Evolutionary conservation across 2,329 filamentous ascomycete genomes (phyloP).

Genomic region (Aspergillus brunneoviolaceus): DNA sequence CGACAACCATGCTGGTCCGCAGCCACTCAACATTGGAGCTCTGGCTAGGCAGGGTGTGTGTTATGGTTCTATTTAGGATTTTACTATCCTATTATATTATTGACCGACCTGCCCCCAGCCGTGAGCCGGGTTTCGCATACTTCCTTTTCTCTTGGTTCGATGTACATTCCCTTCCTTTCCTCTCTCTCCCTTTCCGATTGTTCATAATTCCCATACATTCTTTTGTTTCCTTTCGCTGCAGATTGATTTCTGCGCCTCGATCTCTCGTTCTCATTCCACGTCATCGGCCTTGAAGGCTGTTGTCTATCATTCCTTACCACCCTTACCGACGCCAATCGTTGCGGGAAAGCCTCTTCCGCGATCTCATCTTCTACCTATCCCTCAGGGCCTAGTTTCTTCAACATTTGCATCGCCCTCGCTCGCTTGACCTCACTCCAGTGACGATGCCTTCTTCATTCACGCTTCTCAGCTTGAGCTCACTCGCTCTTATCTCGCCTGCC

Average conservation of each 20-base stretch:
- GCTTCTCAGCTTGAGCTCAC: conserved; percentile 32
- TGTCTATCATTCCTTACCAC: conserved; percentile 15
- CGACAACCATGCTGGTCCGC: conserved; percentile 2
- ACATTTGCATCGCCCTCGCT: neutral
- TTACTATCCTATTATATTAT: conserved; percentile 9
- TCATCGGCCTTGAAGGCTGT: conserved; percentile 23
- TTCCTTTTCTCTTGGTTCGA: conserved; percentile 6
- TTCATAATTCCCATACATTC: conserved; percentile 13
- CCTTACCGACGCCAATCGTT: neutral
- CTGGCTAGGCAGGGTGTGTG: neutral
- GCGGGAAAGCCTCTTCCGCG: neutral
- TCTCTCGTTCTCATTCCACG: neutral
- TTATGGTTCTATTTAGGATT: neutral
- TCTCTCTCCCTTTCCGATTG: conserved; percentile 10
- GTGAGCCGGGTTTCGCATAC: conserved; percentile 9
- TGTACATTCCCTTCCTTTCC: conserved; percentile 20
- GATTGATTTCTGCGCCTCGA: conserved; percentile 5
- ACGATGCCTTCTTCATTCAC: conserved; percentile 31
- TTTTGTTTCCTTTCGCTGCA: conserved; percentile 8
- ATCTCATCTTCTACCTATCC: neutral
- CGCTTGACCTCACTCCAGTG: neutral
- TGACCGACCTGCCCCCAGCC: neutral
- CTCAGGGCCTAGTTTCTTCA: neutral
- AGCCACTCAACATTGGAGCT: neutral
- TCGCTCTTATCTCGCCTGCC: conserved; percentile 29